Evolutionary conservation across 768 basidiomycete genomes (phyloP).

Genomic region (Phanerodontia chrysosporium): DNA sequence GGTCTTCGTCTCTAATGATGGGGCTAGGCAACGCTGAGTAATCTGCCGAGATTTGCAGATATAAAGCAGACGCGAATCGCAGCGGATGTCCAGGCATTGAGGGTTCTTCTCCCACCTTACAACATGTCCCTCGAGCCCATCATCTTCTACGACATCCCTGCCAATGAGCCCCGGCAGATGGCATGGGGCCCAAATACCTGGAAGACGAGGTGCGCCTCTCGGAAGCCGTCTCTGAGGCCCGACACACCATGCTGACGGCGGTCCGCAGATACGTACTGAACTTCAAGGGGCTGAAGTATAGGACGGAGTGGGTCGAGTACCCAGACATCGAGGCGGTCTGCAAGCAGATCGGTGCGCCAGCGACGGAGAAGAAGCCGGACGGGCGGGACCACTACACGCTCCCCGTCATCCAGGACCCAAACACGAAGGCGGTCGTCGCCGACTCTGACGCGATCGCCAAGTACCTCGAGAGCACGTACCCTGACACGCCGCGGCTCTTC

Average conservation of each 20-base stretch:
- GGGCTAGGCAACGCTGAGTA: too few species aligned
- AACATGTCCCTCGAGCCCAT: too few species aligned
- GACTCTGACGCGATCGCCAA: constrained; percentile 45
- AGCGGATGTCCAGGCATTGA: too few species aligned
- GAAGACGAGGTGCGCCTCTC: constrained; percentile 25
- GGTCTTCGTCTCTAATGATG: too few species aligned
- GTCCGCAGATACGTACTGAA: constrained; percentile 28
- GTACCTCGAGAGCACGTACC: constrained; percentile 49
- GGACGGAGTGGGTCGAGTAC: constrained; percentile 45
- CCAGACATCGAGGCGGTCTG: constrained; percentile 36
- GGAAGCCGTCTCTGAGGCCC: background rate
- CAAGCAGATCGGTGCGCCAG: constrained; percentile 29
- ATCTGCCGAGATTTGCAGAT: too few species aligned
- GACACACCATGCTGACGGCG: constrained; percentile 15
- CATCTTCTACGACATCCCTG: too few species aligned
- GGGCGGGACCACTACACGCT: constrained; percentile 38
- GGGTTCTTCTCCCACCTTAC: too few species aligned
- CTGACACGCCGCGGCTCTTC: constrained; percentile 36
- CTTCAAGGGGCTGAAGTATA: constrained; percentile 35
- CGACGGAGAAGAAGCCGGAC: constrained; percentile 29
- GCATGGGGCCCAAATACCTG: constrained; percentile 29
- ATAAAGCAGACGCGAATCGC: too few species aligned
- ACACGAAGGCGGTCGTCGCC: constrained; percentile 33
- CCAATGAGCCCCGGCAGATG: too few species aligned
- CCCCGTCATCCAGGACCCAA: constrained; percentile 47